Evolutionary conservation across 371 early-diverging fungal species (phyloP).

Genomic region (Lichtheimia corymbifera): DNA sequence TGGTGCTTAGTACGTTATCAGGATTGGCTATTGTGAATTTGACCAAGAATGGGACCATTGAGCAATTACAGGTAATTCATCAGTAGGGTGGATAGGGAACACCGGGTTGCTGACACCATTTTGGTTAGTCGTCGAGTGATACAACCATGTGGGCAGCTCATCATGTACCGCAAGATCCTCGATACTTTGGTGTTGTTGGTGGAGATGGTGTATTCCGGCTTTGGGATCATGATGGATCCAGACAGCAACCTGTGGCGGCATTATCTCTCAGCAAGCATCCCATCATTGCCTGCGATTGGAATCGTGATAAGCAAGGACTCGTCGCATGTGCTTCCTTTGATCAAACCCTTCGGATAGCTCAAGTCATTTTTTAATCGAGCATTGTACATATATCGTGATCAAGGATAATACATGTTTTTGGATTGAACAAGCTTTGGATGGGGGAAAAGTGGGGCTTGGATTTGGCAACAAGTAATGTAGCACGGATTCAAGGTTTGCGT

Average conservation of each 20-base stretch:
- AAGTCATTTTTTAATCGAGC: too few species aligned
- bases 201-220: slow-evolving; percentile 67
- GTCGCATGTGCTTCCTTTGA: slow-evolving; percentile 56
- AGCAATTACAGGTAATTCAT: slow-evolving; percentile 28
- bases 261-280: slow-evolving; percentile 38
- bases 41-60: slow-evolving; percentile 8
- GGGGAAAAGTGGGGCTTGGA: too few species aligned
- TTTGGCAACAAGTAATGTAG: too few species aligned
- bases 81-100: too few species aligned
- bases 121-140: slow-evolving; percentile 40
- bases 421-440: too few species aligned
- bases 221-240: slow-evolving; percentile 24
- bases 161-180: slow-evolving; percentile 71
- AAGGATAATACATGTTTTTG: too few species aligned
- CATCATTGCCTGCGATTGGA: slow-evolving; percentile 54
- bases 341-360: slow-evolving; percentile 22
- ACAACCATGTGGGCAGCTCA: slow-evolving; percentile 77
- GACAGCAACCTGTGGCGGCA: slow-evolving; percentile 1
- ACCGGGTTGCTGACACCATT: too few species aligned
- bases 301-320: slow-evolving; percentile 51
- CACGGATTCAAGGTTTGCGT: too few species aligned
- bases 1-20: slow-evolving; percentile 53
- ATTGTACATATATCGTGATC: too few species aligned
- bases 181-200: slow-evolving; percentile 62
- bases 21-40: slow-evolving; percentile 47